Base-by-base conservation (phyloP, 768 basidiomycete genomes). In the Suillus occidentalis region DNA sequence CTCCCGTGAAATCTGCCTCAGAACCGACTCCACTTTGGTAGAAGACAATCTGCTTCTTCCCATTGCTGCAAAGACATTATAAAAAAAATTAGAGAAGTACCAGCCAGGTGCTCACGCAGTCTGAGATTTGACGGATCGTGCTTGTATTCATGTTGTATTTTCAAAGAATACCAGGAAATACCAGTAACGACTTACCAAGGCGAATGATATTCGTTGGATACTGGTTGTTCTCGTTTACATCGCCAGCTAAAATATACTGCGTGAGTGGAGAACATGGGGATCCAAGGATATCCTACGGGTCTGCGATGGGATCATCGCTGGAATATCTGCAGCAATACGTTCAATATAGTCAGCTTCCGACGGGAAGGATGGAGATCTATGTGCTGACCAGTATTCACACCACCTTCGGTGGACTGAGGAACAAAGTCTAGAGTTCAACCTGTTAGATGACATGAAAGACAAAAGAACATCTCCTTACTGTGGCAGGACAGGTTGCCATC, bases 21-120 rank as follows among this genome's bases (percentile, higher is more conserved):
- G 69, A 65, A 31, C 72, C 72, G 18, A 73, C 68, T 31, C 72
- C 72, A 39, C 65, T 65, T 59, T 73, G 72, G 42, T 73, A 73
- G 39, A 69, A 73, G 12, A 71, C 72, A 18, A 72, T 62, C 39
- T 69, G 68, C 18, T 62, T 39, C 43, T 39, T 57, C 4, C 55
- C 42, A 2, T 49, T 20, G 25, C 61, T 65, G 34, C 63, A 47
- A 16, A 37, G 34, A 34, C 22, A 13, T 47, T 40, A 18, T 28
- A 28, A n/a, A 12, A 6, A 40, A 18, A 6, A 12, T 56, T 2
- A 25, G 50, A 16, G 10, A 16, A n/a, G 9, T 4, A 47, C 16
- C 10, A 34, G 16, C 12, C 14, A 43, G 22, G 7, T 37, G 40
- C 47, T 56, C 36, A 64, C 63, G 57, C 20, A 45, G 42, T 42